Evolutionary conservation across 2,329 filamentous ascomycete species (phyloP).

Genomic region (Knufia fluminis): DNA sequence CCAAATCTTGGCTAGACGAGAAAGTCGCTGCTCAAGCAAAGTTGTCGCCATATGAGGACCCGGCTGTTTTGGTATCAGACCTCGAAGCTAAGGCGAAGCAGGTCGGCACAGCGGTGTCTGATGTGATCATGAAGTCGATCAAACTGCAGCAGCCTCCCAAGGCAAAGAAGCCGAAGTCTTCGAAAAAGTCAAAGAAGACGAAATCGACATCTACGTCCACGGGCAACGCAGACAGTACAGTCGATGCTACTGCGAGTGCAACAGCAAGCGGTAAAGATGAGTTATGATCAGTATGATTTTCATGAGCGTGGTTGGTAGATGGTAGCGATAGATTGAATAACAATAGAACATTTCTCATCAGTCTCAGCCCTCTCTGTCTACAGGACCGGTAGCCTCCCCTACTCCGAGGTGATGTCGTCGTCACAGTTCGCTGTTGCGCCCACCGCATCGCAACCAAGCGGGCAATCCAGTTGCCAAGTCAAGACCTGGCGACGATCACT

Average conservation of each 20-base stretch:
- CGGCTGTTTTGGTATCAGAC: conserved; percentile 64
- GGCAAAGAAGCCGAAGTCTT: conserved; percentile 21
- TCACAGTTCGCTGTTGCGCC: no score
- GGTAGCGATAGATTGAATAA: background rate
- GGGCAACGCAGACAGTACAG: background rate
- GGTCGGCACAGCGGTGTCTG: conserved; percentile 60
- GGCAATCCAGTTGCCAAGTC: no score
- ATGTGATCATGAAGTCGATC: conserved; percentile 62
- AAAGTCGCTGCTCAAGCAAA: conserved; percentile 62
- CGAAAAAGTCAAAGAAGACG: conserved; percentile 26
- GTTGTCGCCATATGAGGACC: conserved; percentile 61
- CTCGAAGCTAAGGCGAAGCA: conserved; percentile 59
- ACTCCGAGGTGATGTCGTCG: no score
- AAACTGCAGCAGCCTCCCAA: conserved; percentile 40
- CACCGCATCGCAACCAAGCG: no score
- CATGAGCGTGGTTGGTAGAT: background rate
- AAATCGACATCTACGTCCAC: conserved; percentile 16
- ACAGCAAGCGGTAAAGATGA: conserved; percentile 4
- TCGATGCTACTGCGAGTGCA: background rate
- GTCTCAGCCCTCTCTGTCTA: no score
- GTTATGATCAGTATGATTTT: background rate
- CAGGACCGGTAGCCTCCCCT: no score
- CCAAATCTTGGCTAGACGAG: conserved; percentile 64
- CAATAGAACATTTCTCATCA: background rate
- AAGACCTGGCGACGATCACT: background rate